Conservation (phyloP, 2,329 filamentous ascomycete genomes). For the Amauroascus verrucosus region DNA sequence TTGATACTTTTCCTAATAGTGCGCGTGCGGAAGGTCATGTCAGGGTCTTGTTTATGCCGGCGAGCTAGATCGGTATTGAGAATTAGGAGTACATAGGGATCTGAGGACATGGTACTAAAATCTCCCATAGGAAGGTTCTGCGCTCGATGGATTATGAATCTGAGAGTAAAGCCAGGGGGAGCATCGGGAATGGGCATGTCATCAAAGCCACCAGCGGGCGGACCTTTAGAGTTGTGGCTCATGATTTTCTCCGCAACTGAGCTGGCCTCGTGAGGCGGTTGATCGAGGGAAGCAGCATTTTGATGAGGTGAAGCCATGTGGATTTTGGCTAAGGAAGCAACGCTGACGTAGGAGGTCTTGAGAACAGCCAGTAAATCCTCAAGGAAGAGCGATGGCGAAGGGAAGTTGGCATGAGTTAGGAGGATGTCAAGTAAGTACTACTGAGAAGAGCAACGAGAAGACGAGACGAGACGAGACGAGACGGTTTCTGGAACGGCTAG, state of each 20-base stretch:
- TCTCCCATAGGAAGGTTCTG: conserved; percentile 74
- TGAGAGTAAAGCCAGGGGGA: conserved; percentile 70
- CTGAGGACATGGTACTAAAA: conserved; percentile 63
- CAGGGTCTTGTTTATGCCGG: conserved; percentile 67
- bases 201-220: conserved; percentile 72
- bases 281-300: background rate
- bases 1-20: conserved; percentile 63
- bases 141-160: conserved; percentile 73
- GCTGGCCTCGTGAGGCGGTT: background rate
- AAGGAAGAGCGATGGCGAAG: background rate
- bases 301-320: background rate
- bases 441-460: background rate
- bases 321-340: background rate
- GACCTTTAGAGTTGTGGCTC: conserved; percentile 29
- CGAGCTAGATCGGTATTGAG: conserved; percentile 59
- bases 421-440: background rate
- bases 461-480: background rate
- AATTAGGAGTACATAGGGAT: conserved; percentile 73
- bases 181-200: conserved; percentile 63
- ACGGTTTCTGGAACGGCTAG: too few relatives aligned
- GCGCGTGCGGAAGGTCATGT: conserved; percentile 60
- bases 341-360: background rate
- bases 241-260: background rate
- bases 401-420: background rate
- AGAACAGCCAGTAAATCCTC: background rate